A percentile compares a stretch with the other conserved stretches of the same genome.
Evolutionary conservation across 1,284 basidiomycete species (phyloP).

Genomic region (Schizophyllum commune): DNA sequence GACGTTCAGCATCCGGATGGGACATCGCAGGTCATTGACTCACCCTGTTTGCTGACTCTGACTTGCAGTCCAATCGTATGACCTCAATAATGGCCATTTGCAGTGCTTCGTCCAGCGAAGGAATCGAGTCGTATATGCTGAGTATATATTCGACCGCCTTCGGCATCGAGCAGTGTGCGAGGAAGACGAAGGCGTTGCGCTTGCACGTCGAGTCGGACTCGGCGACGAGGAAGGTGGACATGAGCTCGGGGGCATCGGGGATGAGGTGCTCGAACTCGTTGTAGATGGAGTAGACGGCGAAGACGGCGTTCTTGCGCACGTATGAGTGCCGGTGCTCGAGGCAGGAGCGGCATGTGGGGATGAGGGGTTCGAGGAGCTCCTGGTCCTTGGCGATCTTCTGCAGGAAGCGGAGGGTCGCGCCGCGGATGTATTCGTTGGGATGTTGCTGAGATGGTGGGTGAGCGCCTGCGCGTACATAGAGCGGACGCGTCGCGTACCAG

Average conservation of each 20-base stretch:
- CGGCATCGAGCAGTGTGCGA: conserved; percentile 82
- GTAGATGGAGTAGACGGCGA: conserved; percentile 93
- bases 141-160: conserved; percentile 92
- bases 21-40: conserved; percentile 20
- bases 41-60: conserved; percentile 74
- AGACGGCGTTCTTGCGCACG: conserved; percentile 98
- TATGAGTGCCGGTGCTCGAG: conserved; percentile 98
- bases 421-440: conserved; percentile 99
- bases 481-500: conserved; percentile 45
- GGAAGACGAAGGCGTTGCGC: conserved; percentile 94
- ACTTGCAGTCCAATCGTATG: conserved; percentile 86
- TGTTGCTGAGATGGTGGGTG: conserved; percentile 68
- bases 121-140: conserved; percentile 79
- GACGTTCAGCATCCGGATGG: conserved; percentile 6
- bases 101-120: conserved; percentile 85
- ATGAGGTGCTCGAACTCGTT: conserved; percentile 92
- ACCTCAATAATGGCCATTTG: conserved; percentile 97
- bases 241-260: conserved; percentile 94
- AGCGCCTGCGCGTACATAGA: not conserved
- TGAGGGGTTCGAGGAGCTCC: conserved; percentile 93
- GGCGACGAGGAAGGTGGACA: conserved; percentile 95
- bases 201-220: conserved; percentile 97
- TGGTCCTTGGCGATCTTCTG: conserved; percentile 93
- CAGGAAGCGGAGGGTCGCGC: conserved; percentile 92
- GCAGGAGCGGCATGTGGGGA: conserved; percentile 90